Base-by-base conservation (phyloP, 2,329 filamentous ascomycete genomes). In the Coleophoma eucalyptorum region DNA sequence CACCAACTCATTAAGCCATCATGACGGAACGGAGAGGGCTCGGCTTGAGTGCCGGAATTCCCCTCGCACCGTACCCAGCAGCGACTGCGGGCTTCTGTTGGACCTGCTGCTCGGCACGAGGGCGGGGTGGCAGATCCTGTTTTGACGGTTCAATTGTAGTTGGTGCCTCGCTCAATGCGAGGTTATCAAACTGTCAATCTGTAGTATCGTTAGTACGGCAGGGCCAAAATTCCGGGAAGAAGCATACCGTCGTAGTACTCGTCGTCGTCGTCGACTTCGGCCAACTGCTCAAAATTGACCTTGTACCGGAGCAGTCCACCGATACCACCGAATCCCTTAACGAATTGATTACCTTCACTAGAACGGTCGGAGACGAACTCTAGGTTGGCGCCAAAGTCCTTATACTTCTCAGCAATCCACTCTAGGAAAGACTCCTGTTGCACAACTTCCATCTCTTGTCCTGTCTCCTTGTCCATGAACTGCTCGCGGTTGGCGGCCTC, bases 261-360 rank as follows among this genome's bases (percentile, higher is more conserved):
- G 73, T 92, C 88, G 69, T 94, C 89, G 71, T 96, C 92, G 67
- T 88, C 84, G 67, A 88, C 80, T 71, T 97, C 94, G 72, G 87
- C 88, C 72, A 99, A 82, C 74, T 99, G 95, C 76, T 99, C 95
- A 76, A 99, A 99, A 80, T 99, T 99, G 80, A 99, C 90, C 80
- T 97, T 97, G 85, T 99, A 99, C 63, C 94, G 91, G 69, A 99
- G 84, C 66, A 99, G 87, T 58, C 93, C 93, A 61, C 94, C 94
- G 64, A 99, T 96, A 67, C 94, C 94, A 86, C 94, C 94, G 68
- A 99, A 99, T 58, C 94, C 94, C 79, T 97, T 97, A 66, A 99
- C 94, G 74, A 99, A 99, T 78, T 99, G 94, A 76, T 99, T 99
- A 69, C 94, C 94, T 76, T 99, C 94, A 55, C 90, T 96, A 54